Conservation (phyloP, 2,329 filamentous ascomycete species). For the Penicillium nordicum region DNA sequence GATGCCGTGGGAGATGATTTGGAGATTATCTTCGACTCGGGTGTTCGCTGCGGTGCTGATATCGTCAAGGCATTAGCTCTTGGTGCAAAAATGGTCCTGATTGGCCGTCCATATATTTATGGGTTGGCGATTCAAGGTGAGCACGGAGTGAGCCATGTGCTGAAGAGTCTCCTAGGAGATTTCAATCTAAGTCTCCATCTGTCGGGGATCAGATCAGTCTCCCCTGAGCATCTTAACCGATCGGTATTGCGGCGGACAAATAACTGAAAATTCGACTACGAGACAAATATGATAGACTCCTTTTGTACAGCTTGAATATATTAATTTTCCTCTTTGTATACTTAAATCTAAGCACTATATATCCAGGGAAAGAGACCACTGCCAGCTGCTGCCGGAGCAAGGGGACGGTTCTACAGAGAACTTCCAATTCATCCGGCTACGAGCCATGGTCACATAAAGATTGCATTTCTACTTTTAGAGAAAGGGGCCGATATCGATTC, state of each 20-base stretch:
- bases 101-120: slow-evolving; percentile 54
- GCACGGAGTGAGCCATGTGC: slow-evolving; percentile 51
- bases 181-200: neutral
- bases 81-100: slow-evolving; percentile 53
- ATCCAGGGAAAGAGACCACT: neutral
- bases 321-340: neutral
- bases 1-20: slow-evolving; percentile 35
- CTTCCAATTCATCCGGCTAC: neutral
- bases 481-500: neutral
- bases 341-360: too few species aligned
- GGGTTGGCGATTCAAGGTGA: slow-evolving; percentile 54
- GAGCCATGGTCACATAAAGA: neutral
- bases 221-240: neutral
- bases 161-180: slow-evolving; percentile 32
- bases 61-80: slow-evolving; percentile 48
- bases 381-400: neutral
- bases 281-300: neutral
- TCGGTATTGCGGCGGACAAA: neutral
- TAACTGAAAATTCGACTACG: neutral
- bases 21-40: slow-evolving; percentile 48
- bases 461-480: neutral
- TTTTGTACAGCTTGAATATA: neutral
- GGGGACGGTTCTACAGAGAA: too few species aligned
- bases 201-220: neutral
- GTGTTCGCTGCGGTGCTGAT: slow-evolving; percentile 46